phyloP scores from a whole-genome alignment of 768 basidiomycete genomes.

The Butyriboletus loyo region DNA sequence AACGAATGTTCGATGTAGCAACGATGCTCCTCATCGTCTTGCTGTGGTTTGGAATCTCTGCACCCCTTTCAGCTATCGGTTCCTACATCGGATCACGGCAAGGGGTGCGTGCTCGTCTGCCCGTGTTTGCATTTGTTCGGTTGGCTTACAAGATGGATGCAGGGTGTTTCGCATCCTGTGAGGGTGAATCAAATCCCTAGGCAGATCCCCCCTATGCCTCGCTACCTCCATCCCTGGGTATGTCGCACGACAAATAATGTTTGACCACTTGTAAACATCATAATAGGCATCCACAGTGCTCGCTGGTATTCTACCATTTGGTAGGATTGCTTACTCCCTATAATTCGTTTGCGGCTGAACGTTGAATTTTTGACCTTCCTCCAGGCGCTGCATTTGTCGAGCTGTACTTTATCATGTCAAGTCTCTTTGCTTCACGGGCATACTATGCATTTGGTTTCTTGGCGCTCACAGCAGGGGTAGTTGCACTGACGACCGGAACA shows the following conservation, averaged over 20 bases:
- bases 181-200: constrained; percentile 91
- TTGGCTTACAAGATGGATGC: constrained; percentile 8
- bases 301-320: constrained; percentile 91
- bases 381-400: constrained; percentile 95
- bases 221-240: constrained; percentile 82
- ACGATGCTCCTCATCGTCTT: constrained; percentile 83
- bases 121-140: background rate
- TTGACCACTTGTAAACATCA: constrained; percentile 8
- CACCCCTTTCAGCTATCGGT: constrained; percentile 83
- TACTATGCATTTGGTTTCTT: constrained; percentile 98
- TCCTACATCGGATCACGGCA: constrained; percentile 84
- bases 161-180: constrained; percentile 80
- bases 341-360: constrained; percentile 3
- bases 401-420: constrained; percentile 87
- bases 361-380: background rate
- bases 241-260: constrained; percentile 19
- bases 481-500: constrained; percentile 85
- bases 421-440: constrained; percentile 85
- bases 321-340: constrained; percentile 36
- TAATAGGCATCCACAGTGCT: constrained; percentile 66
- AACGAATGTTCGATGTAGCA: constrained; percentile 38
- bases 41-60: constrained; percentile 93
- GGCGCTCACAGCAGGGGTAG: constrained; percentile 79
- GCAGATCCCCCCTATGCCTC: constrained; percentile 89
- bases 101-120: constrained; percentile 53